Evolutionary conservation across 495 filamentous ascomycete species (phyloP).

Genomic region (Neurospora sp.): DNA sequence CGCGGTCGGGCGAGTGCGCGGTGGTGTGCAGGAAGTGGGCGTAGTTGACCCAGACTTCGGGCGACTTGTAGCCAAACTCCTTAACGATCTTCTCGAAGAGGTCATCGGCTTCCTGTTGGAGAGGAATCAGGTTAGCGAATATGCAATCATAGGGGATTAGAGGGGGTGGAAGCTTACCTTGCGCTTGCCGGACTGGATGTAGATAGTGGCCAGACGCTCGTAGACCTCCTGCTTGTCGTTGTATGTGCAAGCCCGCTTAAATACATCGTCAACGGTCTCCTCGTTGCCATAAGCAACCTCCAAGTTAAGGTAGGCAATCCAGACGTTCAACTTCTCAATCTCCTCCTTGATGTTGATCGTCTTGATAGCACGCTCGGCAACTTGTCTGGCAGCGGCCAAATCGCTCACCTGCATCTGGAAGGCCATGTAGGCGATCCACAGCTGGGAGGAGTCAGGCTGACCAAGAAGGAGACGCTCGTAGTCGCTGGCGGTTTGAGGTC

Average conservation of each 20-base stretch:
- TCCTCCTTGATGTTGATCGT: constrained; percentile 83
- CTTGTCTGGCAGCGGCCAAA: constrained; percentile 69
- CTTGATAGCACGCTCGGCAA: constrained; percentile 79
- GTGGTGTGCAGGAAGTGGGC: constrained; percentile 80
- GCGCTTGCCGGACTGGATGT: constrained; percentile 80
- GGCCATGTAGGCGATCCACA: constrained; percentile 96
- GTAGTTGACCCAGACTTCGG: constrained; percentile 85
- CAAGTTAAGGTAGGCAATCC: constrained; percentile 87
- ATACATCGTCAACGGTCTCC: constrained; percentile 74
- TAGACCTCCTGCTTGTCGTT: constrained; percentile 88
- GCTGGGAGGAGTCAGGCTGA: constrained; percentile 74
- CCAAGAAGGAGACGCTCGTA: constrained; percentile 89
- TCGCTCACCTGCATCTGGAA: constrained; percentile 91
- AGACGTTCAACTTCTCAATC: constrained; percentile 85
- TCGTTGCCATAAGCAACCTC: constrained; percentile 85
- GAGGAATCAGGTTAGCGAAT: constrained; percentile 26
- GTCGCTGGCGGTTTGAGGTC: constrained; percentile 83
- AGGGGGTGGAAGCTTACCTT: constrained; percentile 33
- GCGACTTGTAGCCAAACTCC: constrained; percentile 70
- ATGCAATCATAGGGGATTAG: not conserved
- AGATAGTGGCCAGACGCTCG: constrained; percentile 83
- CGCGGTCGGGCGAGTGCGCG: constrained; percentile 55
- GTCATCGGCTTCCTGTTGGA: constrained; percentile 68
- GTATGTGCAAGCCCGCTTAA: constrained; percentile 87
- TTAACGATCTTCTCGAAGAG: constrained; percentile 79